Percentiles rank a stretch among this genome's conserved stretches.
Evolutionary conservation across 805 yeast genomes (phyloP).

Genomic region (Schwanniomyces vanrijiae): DNA sequence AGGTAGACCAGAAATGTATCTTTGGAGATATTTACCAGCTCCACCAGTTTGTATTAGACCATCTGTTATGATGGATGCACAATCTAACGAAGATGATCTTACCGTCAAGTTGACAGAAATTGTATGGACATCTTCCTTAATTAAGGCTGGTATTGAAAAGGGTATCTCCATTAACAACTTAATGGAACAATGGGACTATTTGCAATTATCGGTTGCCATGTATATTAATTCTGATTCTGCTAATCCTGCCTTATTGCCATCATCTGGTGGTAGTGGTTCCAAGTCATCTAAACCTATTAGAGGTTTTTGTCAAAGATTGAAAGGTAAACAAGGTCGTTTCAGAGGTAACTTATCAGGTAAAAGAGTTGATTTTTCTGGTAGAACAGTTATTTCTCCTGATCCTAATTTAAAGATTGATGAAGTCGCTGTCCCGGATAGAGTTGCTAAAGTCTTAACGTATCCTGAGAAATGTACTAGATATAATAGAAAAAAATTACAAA

Average conservation of each 20-base stretch:
- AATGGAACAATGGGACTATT: slow-evolving; percentile 99
- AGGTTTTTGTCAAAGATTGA: slow-evolving; percentile 94
- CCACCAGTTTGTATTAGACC: slow-evolving; percentile 99
- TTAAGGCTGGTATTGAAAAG: slow-evolving; percentile 91
- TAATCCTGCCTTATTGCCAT: slow-evolving; percentile 74
- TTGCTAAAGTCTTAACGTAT: slow-evolving; percentile 91
- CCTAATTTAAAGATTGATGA: slow-evolving; percentile 94
- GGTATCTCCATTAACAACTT: slow-evolving; percentile 90
- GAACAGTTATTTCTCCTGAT: slow-evolving; percentile 98
- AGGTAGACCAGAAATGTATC: slow-evolving; percentile 93
- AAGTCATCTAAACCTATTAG: slow-evolving; percentile 77
- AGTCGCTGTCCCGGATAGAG: slow-evolving; percentile 97
- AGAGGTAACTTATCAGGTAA: slow-evolving; percentile 98
- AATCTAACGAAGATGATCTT: slow-evolving; percentile 94
- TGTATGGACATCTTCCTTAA: slow-evolving; percentile 94
- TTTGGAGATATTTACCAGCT: slow-evolving; percentile 97
- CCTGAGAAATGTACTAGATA: slow-evolving; percentile 94
- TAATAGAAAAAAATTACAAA: slow-evolving; percentile 75
- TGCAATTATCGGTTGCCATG: slow-evolving; percentile 95
- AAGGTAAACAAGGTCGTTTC: slow-evolving; percentile 98
- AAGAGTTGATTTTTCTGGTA: slow-evolving; percentile 96
- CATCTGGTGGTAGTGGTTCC: slow-evolving; percentile 52
- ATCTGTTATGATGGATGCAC: slow-evolving; percentile 88
- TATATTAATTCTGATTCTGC: slow-evolving; percentile 96
- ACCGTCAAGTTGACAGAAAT: slow-evolving; percentile 95